These are phyloP conservation scores for Thinopyrum elongatum DNA, from an alignment of 176 grass and related monocot genomes.

Conservation along the genomic window DNA sequence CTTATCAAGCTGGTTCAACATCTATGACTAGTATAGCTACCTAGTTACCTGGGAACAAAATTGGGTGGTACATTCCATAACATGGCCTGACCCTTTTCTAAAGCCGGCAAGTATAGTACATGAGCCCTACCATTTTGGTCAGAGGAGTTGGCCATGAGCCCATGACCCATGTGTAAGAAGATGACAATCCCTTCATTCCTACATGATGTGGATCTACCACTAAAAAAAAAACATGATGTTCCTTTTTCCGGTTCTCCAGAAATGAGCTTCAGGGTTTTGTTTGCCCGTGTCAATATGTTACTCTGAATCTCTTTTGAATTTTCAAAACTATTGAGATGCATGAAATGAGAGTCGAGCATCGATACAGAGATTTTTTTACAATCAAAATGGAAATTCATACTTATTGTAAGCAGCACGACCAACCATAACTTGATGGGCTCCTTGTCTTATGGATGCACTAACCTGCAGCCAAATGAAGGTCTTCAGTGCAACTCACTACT, in stretches of 20 bases:
- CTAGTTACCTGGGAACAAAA: background rate
- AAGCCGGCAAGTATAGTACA: background rate
- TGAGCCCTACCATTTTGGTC: background rate
- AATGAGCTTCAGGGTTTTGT: background rate
- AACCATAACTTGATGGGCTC: slow-evolving; percentile 88
- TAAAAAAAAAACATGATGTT: background rate
- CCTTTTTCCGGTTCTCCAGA: background rate
- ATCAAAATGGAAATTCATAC: slow-evolving; percentile 39
- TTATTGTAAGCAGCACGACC: slow-evolving; percentile 94
- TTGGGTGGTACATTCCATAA: background rate
- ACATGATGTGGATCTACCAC: background rate
- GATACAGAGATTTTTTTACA: background rate
- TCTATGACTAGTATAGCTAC: background rate
- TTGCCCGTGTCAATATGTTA: background rate
- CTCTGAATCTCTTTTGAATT: background rate
- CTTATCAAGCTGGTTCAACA: background rate
- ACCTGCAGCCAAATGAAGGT: slow-evolving; percentile 48
- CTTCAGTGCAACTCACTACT: background rate
- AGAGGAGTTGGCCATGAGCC: background rate
- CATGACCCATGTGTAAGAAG: background rate
- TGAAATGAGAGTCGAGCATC: background rate
- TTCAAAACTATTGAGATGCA: background rate
- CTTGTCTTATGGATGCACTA: slow-evolving; percentile 64
- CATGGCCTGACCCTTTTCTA: background rate
- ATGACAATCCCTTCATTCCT: background rate